These are phyloP conservation scores for Triticum timopheevii DNA, from an alignment of 176 grass and related monocot species.

Conservation along the genomic window DNA sequence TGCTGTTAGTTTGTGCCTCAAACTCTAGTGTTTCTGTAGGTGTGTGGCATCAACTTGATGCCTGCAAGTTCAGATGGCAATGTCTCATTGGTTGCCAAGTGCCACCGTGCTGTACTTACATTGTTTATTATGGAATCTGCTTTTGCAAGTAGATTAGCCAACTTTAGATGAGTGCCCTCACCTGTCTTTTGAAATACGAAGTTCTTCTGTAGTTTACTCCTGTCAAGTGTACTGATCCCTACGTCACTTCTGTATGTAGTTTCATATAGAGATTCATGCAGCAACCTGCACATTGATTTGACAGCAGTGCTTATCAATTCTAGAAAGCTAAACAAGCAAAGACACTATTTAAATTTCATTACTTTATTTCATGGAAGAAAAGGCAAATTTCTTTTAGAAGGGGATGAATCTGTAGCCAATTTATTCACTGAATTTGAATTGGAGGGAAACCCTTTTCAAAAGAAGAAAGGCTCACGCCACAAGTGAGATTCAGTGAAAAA, in stretches of 20 bases:
- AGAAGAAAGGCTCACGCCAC: not conserved
- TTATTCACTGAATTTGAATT: not conserved
- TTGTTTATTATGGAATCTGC: not conserved
- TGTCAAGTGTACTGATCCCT: not conserved
- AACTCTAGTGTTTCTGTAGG: conserved; percentile 28
- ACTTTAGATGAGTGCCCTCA: not conserved
- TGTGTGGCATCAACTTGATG: conserved; percentile 72
- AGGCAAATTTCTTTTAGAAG: not conserved
- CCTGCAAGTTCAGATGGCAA: conserved; percentile 39
- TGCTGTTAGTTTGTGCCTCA: conserved; percentile 32
- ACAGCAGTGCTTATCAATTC: not conserved
- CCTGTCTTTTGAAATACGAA: not conserved
- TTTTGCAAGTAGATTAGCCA: not conserved
- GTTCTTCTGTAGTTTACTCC: no score
- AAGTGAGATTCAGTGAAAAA: not conserved
- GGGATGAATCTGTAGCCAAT: not conserved
- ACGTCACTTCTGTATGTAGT: not conserved
- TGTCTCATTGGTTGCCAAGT: conserved; percentile 2
- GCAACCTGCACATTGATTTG: not conserved
- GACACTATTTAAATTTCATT: not conserved
- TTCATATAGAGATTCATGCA: not conserved
- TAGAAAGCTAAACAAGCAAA: not conserved
- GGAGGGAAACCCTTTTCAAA: not conserved
- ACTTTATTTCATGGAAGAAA: not conserved
- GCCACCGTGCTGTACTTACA: not conserved